A percentile compares a stretch with the other conserved stretches of the same genome.
Evolutionary conservation across 768 basidiomycete species (phyloP).

Genomic region (Leccinum subtestaceum): DNA sequence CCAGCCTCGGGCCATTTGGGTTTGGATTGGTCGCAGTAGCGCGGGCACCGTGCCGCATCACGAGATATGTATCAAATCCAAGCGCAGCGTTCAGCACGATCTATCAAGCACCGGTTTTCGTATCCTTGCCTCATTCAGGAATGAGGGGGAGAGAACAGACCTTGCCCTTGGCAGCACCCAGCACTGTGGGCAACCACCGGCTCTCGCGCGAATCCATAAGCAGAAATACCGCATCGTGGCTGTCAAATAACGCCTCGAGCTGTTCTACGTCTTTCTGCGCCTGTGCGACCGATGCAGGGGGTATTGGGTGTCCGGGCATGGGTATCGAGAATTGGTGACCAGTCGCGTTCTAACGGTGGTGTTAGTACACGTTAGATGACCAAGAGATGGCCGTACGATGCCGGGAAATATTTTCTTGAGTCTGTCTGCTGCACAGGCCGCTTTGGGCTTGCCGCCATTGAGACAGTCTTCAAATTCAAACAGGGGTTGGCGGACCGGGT

Average conservation of each 20-base stretch:
- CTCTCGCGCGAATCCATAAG: constrained; percentile 99
- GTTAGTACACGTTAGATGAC: background rate
- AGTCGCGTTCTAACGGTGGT: constrained; percentile 60
- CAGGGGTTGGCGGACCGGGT: constrained; percentile 94
- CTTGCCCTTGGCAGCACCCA: constrained; percentile 84
- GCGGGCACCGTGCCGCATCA: constrained; percentile 91
- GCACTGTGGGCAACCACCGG: constrained; percentile 91
- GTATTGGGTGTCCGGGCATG: constrained; percentile 96
- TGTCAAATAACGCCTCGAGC: constrained; percentile 75
- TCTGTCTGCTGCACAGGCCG: constrained; percentile 81
- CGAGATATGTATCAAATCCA: constrained; percentile 94
- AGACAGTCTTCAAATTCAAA: constrained; percentile 95
- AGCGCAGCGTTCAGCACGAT: constrained; percentile 93
- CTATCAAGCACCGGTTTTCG: constrained; percentile 34
- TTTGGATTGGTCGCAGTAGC: constrained; percentile 22
- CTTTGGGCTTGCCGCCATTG: constrained; percentile 91
- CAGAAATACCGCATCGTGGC: constrained; percentile 88
- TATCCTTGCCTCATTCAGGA: background rate
- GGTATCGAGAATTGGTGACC: constrained; percentile 82
- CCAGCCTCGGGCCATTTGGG: constrained; percentile 46
- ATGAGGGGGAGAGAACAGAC: constrained; percentile 34
- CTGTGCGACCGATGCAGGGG: constrained; percentile 52
- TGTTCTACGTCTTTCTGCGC: constrained; percentile 63
- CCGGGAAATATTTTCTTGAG: constrained; percentile 91
- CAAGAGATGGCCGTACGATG: constrained; percentile 54